Evolutionary conservation across 1,284 basidiomycete species (phyloP).

Genomic region (Cryptococcus jaspeensis): DNA sequence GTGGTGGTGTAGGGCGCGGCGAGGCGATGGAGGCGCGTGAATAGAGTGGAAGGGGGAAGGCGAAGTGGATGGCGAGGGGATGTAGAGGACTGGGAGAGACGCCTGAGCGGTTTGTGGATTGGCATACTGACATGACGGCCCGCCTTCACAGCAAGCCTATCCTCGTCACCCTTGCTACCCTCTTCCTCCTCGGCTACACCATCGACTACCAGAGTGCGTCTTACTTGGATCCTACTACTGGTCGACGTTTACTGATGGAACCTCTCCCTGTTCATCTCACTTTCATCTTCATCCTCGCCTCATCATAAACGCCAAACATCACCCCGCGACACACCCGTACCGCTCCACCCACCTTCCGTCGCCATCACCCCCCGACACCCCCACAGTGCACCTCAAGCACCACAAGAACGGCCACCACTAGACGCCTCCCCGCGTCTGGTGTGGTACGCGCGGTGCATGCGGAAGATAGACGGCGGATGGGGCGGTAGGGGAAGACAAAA

Average conservation of each 20-base stretch:
- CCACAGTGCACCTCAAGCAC: constrained; percentile 49
- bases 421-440: constrained; percentile 5
- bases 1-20: neutral
- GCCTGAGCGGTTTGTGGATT: neutral
- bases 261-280: neutral
- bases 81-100: neutral
- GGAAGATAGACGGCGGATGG: neutral
- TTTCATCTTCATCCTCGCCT: neutral
- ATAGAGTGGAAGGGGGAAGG: neutral
- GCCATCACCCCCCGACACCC: neutral
- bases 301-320: neutral
- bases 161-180: constrained; percentile 66
- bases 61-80: neutral
- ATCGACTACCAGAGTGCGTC: constrained; percentile 86
- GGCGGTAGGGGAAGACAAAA: neutral
- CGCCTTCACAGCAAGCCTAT: constrained; percentile 56
- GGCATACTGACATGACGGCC: neutral
- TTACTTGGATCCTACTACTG: neutral
- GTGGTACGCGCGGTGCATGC: neutral
- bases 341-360: neutral
- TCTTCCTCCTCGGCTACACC: constrained; percentile 83
- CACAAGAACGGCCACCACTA: constrained; percentile 50
- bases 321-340: no score
- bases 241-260: neutral
- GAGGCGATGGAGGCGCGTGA: neutral